These are phyloP conservation scores for Tolypocladium pustulatum DNA, from an alignment of 2,329 filamentous ascomycete genomes.

Conservation along the genomic window DNA sequence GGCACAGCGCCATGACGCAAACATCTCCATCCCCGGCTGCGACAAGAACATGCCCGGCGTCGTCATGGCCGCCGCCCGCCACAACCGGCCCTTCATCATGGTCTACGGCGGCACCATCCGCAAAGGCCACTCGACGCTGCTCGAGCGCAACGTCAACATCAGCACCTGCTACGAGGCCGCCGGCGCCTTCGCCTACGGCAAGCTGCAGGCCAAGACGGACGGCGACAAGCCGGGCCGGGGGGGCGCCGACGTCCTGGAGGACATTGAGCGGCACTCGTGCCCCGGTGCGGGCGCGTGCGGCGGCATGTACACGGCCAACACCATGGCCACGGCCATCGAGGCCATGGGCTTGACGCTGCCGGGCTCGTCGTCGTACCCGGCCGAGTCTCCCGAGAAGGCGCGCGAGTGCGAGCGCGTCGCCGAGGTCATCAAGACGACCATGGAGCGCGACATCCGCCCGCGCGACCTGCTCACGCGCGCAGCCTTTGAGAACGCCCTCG, in stretches of 20 bases:
- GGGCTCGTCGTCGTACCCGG: slow-evolving; percentile 75
- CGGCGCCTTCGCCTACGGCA: slow-evolving; percentile 71
- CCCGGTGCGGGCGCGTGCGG: slow-evolving; percentile 55
- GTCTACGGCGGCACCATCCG: slow-evolving; percentile 89
- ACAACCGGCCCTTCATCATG: slow-evolving; percentile 90
- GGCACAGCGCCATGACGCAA: slow-evolving; percentile 86
- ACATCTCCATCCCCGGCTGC: slow-evolving; percentile 85
- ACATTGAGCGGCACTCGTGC: slow-evolving; percentile 72
- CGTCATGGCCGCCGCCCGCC: slow-evolving; percentile 80
- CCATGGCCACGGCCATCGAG: slow-evolving; percentile 82
- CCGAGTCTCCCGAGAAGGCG: slow-evolving; percentile 70
- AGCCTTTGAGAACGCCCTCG: slow-evolving; percentile 79
- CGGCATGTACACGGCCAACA: slow-evolving; percentile 88
- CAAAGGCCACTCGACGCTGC: slow-evolving; percentile 69
- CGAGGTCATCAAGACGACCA: slow-evolving; percentile 65
- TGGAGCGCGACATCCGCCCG: slow-evolving; percentile 75
- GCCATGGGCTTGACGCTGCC: slow-evolving; percentile 80
- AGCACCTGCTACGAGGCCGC: slow-evolving; percentile 80
- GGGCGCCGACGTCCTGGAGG: slow-evolving; percentile 69
- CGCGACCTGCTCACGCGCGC: slow-evolving; percentile 69
- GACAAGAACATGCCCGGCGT: slow-evolving; percentile 98
- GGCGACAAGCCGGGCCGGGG: slow-evolving; percentile 53
- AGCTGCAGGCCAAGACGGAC: slow-evolving; percentile 57
- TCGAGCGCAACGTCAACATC: slow-evolving; percentile 76
- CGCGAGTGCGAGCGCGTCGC: slow-evolving; percentile 78